Conservation (phyloP, 306 rosid species). For the Prunus davidiana region DNA sequence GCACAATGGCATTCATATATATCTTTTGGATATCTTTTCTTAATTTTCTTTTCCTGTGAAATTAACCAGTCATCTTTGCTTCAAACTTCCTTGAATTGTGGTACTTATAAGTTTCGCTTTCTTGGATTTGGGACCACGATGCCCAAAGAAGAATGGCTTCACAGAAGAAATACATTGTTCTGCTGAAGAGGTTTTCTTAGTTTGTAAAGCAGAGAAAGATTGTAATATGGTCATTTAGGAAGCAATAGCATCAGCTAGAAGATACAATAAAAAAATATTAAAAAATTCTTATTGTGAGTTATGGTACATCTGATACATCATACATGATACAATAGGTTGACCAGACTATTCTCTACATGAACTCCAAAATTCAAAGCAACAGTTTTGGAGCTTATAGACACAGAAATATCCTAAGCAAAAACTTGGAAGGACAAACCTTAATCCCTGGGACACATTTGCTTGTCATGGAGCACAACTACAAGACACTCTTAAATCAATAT, state of each 20-base stretch:
- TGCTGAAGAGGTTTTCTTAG: no score
- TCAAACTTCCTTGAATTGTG: neutral
- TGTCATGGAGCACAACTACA: neutral
- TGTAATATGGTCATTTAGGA: no score
- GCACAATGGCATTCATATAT: neutral
- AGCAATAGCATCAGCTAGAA: neutral
- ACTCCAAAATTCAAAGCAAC: neutral
- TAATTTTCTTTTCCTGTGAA: no score
- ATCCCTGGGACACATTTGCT: neutral
- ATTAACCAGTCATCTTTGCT: neutral
- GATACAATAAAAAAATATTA: no score
- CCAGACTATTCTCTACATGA: neutral
- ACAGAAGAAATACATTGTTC: no score
- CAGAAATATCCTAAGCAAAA: slow-evolving; percentile 1
- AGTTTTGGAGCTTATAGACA: neutral
- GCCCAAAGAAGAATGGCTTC: neutral
- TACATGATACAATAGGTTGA: slow-evolving; percentile 8
- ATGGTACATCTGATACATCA: slow-evolving; percentile 4
- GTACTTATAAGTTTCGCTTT: neutral
- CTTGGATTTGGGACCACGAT: neutral
- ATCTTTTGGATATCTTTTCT: neutral
- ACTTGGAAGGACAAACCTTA: slow-evolving; percentile 14
- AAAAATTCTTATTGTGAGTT: neutral
- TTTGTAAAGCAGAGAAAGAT: no score
- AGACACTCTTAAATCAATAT: slow-evolving; percentile 11